Conservation (phyloP, 2,329 filamentous ascomycete species). For the Emergomyces pasteurianus region DNA sequence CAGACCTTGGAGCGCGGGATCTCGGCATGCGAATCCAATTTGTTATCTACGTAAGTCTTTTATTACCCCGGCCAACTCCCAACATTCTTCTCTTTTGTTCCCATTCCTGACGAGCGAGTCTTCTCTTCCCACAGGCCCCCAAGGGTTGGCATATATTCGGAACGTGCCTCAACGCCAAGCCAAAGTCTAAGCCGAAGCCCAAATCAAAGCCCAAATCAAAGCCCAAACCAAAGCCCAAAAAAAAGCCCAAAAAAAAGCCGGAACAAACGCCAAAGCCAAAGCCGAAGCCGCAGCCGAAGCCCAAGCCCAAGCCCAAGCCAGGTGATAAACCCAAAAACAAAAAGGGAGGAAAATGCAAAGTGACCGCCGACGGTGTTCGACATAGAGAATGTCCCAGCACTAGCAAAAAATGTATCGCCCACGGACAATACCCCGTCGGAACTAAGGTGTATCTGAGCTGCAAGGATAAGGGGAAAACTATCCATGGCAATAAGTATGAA, state of each 20-base stretch:
- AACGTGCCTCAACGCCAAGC: not conserved
- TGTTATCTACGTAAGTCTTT: not conserved
- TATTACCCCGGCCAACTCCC: not conserved
- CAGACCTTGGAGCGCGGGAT: not conserved
- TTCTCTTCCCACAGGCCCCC: not conserved
- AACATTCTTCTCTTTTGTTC: not conserved
- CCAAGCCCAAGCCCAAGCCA: not conserved
- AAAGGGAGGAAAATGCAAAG: not conserved
- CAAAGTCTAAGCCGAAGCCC: constrained; percentile 1
- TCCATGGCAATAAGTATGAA: not conserved
- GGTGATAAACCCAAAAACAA: not conserved
- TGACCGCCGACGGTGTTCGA: not conserved
- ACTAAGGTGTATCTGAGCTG: not conserved
- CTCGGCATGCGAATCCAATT: not conserved
- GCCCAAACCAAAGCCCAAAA: not conserved
- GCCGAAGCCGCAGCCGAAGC: not conserved
- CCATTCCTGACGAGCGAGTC: not conserved
- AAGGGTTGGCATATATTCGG: constrained; percentile 3
- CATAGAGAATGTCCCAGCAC: constrained; percentile 1
- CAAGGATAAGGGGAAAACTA: not conserved
- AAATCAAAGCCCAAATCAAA: not conserved
- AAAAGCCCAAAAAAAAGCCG: not conserved
- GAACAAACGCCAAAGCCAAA: not conserved
- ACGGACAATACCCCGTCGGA: not conserved
- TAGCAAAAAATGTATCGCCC: not conserved